Percentiles rank a stretch among this genome's conserved stretches.
These are phyloP conservation scores for Pythium myriotylum DNA, from an alignment of 352 stramenopile species.

Conservation along the genomic window DNA sequence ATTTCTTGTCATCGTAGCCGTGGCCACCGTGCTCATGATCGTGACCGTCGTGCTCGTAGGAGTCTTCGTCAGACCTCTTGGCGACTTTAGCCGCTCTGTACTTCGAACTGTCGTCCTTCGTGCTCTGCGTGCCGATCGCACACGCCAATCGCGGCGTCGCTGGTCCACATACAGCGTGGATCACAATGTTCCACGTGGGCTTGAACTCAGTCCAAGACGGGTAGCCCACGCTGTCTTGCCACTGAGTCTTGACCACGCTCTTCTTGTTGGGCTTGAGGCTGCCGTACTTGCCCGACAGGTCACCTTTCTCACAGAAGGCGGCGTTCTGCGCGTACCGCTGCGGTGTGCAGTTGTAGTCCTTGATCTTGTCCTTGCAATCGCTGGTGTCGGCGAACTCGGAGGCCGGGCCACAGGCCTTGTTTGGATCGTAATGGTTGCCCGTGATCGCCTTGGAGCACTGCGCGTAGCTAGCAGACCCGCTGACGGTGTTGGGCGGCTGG, in stretches of 20 bases:
- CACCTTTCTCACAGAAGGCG: conserved; percentile 21
- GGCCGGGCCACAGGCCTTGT: conserved; percentile 23
- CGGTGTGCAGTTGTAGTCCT: conserved; percentile 25
- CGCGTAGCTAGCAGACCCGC: conserved; percentile 11
- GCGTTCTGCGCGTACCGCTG: conserved; percentile 10
- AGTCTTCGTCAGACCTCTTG: not conserved
- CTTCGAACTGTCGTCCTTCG: not conserved
- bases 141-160: conserved; percentile 25
- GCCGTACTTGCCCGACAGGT: conserved; percentile 32
- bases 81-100: not conserved
- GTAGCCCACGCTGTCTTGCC: conserved; percentile 10
- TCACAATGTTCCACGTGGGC: conserved; percentile 25
- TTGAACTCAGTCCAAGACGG: not conserved
- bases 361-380: conserved; percentile 4
- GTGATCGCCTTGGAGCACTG: conserved; percentile 19
- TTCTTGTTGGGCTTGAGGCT: conserved; percentile 20
- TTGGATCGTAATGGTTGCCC: conserved; percentile 34
- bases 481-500: not conserved
- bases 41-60: not conserved
- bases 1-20: too few species aligned
- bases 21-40: too few species aligned
- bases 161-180: conserved; percentile 26
- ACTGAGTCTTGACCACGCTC: conserved; percentile 2
- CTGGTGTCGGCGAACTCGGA: conserved; percentile 22
- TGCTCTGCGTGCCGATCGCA: conserved; percentile 3